Conservation (phyloP, 257 asterid genomes). For the Nicotiana undulata region DNA sequence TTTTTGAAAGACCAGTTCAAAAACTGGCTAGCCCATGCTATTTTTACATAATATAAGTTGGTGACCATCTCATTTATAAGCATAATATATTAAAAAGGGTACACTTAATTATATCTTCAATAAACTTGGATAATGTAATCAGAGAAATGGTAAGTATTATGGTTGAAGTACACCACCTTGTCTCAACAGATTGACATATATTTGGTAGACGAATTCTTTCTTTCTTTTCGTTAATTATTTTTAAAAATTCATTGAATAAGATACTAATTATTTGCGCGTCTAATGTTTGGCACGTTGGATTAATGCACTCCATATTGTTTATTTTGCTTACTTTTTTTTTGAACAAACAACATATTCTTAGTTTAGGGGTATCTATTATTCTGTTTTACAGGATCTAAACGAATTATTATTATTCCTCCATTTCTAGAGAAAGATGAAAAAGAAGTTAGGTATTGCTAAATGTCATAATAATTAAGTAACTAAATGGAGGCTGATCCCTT, state of each 20-base stretch:
- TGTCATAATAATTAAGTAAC: neutral
- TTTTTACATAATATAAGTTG: too few species aligned
- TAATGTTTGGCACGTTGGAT: constrained; percentile 8
- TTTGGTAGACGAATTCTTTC: neutral
- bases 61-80: too few species aligned
- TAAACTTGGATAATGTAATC: neutral
- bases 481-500: neutral
- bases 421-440: neutral
- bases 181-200: neutral
- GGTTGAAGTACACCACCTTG: neutral
- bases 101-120: too few species aligned
- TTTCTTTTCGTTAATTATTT: neutral
- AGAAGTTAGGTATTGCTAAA: neutral
- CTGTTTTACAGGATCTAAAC: neutral
- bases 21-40: too few species aligned
- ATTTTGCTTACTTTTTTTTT: neutral
- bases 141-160: neutral
- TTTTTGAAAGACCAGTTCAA: too few species aligned
- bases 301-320: constrained; percentile 7
- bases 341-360: neutral
- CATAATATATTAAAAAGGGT: too few species aligned
- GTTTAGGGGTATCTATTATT: neutral
- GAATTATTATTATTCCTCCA: neutral
- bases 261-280: neutral
- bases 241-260: neutral